phyloP scores from a whole-genome alignment of 495 filamentous ascomycete species.

The Amniculicola lignicola region DNA sequence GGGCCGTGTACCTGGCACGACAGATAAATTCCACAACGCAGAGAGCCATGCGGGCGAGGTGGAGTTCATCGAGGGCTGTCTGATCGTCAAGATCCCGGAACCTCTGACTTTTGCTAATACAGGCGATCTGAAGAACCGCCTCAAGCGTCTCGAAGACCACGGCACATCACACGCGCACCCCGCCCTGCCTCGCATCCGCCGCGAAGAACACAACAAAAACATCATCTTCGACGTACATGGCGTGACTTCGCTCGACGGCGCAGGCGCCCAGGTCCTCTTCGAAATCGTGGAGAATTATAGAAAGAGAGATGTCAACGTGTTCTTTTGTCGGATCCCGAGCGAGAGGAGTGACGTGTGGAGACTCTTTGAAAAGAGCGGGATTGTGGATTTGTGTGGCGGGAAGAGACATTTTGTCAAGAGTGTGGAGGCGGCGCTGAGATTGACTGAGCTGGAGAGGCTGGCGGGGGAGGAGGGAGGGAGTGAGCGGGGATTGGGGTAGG shows the following conservation, averaged over 20 bases:
- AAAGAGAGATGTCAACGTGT: conserved; percentile 70
- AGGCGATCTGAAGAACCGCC: conserved; percentile 79
- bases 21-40: conserved; percentile 78
- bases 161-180: conserved; percentile 82
- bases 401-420: conserved; percentile 71
- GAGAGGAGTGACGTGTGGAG: conserved; percentile 62
- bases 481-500: conserved; percentile 6
- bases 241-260: conserved; percentile 87
- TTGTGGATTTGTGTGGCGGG: conserved; percentile 75
- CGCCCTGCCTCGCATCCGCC: conserved; percentile 71
- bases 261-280: conserved; percentile 81
- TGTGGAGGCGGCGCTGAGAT: conserved; percentile 76
- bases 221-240: conserved; percentile 97
- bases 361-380: conserved; percentile 74
- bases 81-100: conserved; percentile 97
- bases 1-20: conserved; percentile 78
- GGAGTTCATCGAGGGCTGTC: conserved; percentile 84
- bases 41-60: conserved; percentile 72
- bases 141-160: conserved; percentile 81
- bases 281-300: conserved; percentile 83
- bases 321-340: conserved; percentile 76
- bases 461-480: conserved; percentile 22
- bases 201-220: conserved; percentile 73
- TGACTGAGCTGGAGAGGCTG: conserved; percentile 64
- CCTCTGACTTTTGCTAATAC: conserved; percentile 97